phyloP scores from a whole-genome alignment of 495 filamentous ascomycete species.

The Penicillium atrosanguineum region DNA sequence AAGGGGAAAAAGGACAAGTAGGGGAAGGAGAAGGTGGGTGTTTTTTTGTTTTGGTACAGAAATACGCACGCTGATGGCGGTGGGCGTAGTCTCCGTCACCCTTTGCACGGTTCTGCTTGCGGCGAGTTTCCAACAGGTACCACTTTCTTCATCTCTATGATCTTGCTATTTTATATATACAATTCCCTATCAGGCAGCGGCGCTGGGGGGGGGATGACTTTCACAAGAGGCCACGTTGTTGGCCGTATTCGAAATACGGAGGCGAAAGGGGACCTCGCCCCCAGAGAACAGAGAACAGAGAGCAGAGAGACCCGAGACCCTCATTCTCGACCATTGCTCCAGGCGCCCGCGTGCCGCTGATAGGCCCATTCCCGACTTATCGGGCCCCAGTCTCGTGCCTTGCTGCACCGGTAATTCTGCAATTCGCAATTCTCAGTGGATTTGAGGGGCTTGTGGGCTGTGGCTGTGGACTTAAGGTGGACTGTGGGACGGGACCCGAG shows the following conservation, averaged over 20 bases:
- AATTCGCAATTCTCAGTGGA: too few relatives aligned
- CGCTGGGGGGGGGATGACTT: neutral
- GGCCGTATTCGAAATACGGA: conserved; percentile 22
- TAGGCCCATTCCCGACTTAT: conserved; percentile 18
- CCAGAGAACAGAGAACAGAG: neutral
- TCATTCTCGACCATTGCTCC: conserved; percentile 15
- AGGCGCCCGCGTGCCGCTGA: conserved; percentile 15
- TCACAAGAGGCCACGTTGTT: conserved; percentile 47
- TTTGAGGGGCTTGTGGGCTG: neutral
- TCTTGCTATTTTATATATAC: neutral
- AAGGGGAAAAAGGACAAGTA: conserved; percentile 15
- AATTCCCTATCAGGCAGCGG: neutral
- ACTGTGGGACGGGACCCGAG: conserved; percentile 12
- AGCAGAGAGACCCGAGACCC: neutral
- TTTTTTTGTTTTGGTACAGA: conserved; percentile 24
- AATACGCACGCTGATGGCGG: conserved; percentile 20
- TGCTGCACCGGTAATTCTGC: neutral
- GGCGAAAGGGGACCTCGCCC: conserved; percentile 12
- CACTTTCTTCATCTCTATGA: neutral
- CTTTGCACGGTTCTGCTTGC: neutral
- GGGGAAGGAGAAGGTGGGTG: conserved; percentile 13
- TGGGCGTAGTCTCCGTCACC: conserved; percentile 18
- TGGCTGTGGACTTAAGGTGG: neutral
- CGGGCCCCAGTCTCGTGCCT: conserved; percentile 16
- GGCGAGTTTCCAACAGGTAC: neutral